Evolutionary conservation across 2,329 filamentous ascomycete genomes (phyloP).

Genomic region (Fusarium sterilihyphosum): DNA sequence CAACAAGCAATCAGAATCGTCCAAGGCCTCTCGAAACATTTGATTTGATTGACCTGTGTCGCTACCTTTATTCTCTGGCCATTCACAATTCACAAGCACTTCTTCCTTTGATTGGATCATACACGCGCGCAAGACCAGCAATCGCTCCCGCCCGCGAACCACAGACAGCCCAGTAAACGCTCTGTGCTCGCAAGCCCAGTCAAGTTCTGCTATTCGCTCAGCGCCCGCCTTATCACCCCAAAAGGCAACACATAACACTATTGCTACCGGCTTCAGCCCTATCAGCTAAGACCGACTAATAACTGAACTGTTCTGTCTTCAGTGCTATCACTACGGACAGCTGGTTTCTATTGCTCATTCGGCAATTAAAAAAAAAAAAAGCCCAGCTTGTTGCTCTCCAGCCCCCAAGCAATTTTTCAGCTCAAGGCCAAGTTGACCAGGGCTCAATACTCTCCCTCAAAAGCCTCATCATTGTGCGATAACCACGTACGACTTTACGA

Average conservation of each 20-base stretch:
- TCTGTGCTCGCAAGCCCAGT: slow-evolving; percentile 15
- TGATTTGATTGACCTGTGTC: slow-evolving; percentile 34
- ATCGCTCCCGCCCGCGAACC: slow-evolving; percentile 22
- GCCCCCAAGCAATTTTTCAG: slow-evolving; percentile 3
- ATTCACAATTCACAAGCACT: slow-evolving; percentile 44
- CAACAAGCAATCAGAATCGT: slow-evolving; percentile 47
- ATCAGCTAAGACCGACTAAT: slow-evolving; percentile 2
- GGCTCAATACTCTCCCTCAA: slow-evolving; percentile 4
- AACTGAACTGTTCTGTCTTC: neutral
- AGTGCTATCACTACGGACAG: neutral
- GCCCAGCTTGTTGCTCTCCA: slow-evolving; percentile 5
- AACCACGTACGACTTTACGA: neutral
- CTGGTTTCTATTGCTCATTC: neutral
- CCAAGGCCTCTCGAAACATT: slow-evolving; percentile 44
- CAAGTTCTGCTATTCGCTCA: slow-evolving; percentile 31
- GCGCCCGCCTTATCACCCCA: slow-evolving; percentile 28
- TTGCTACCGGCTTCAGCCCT: slow-evolving; percentile 6
- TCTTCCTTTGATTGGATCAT: slow-evolving; percentile 41
- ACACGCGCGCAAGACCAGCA: slow-evolving; percentile 26
- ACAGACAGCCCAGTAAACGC: slow-evolving; percentile 13
- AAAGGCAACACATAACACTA: slow-evolving; percentile 28
- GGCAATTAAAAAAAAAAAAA: neutral
- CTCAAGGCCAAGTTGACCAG: neutral
- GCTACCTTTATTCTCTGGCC: slow-evolving; percentile 37
- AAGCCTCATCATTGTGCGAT: slow-evolving; percentile 1